phyloP scores from a whole-genome alignment of 2,329 filamentous ascomycete species.

The Emergomyces pasteurianus region DNA sequence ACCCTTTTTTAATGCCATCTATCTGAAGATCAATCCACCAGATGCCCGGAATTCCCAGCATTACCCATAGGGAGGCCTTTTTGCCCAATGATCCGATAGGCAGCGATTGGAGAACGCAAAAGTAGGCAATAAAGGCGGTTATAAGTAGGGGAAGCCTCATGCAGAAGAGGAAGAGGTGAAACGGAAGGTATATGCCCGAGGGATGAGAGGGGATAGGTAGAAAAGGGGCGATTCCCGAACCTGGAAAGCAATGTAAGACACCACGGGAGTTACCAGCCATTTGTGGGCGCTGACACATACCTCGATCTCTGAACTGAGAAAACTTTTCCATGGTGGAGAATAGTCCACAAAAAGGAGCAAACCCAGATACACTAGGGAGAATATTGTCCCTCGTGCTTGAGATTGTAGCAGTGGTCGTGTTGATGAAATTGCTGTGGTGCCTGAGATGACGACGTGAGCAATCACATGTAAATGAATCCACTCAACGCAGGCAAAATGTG shows the following conservation, averaged over 20 bases:
- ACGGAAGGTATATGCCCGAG: constrained; percentile 49
- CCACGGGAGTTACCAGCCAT: not conserved
- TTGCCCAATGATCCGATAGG: constrained; percentile 57
- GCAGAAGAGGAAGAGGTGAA: constrained; percentile 63
- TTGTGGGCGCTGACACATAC: constrained; percentile 34
- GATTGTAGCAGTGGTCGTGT: not conserved
- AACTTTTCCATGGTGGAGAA: constrained; percentile 72
- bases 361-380: not conserved
- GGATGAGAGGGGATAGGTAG: constrained; percentile 63
- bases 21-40: constrained; percentile 99
- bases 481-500: not conserved
- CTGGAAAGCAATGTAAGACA: constrained; percentile 37
- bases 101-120: constrained; percentile 70
- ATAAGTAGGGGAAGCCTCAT: constrained; percentile 70
- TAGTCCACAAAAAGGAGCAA: not conserved
- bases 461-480: not conserved
- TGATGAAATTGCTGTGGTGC: not conserved
- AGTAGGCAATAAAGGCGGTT: constrained; percentile 56
- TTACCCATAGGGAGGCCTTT: constrained; percentile 76
- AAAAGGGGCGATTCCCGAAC: constrained; percentile 92
- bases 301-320: constrained; percentile 83
- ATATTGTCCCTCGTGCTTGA: not conserved
- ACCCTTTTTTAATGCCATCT: constrained; percentile 89
- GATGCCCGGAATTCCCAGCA: constrained; percentile 79
- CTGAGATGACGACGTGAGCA: not conserved